Percentiles rank a stretch among this genome's conserved stretches.
Evolutionary conservation across 805 yeast genomes (phyloP).

Genomic region (Yamadazyma kitorensis): DNA sequence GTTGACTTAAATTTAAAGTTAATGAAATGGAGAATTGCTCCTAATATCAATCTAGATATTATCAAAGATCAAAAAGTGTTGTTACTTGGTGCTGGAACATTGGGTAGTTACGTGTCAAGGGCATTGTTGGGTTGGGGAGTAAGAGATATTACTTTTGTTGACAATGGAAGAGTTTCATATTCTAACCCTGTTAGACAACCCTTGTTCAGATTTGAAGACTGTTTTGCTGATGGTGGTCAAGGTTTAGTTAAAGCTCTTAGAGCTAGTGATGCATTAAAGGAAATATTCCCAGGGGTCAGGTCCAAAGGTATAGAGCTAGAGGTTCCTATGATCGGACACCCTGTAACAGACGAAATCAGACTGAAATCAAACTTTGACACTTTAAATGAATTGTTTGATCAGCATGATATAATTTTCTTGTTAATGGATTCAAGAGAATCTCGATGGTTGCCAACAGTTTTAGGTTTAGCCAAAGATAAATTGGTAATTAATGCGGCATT

Average conservation of each 20-base stretch:
- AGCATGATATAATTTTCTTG: conserved; percentile 75
- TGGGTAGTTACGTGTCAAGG: conserved; percentile 89
- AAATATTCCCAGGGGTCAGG: conserved; percentile 75
- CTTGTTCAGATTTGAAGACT: conserved; percentile 76
- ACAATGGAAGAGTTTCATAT: conserved; percentile 82
- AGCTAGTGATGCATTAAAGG: conserved; percentile 72
- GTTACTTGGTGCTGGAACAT: conserved; percentile 92
- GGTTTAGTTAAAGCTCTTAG: conserved; percentile 73
- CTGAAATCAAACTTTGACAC: conserved; percentile 50
- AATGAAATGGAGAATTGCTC: conserved; percentile 97
- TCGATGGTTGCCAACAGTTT: conserved; percentile 94
- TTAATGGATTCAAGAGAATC: conserved; percentile 94
- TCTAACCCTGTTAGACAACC: conserved; percentile 97
- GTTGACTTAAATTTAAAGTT: conserved; percentile 85
- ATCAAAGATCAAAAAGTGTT: conserved; percentile 62
- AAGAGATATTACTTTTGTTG: conserved; percentile 79
- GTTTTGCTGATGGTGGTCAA: conserved; percentile 53
- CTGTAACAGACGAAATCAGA: conserved; percentile 53
- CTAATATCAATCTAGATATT: conserved; percentile 67
- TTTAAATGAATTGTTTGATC: conserved; percentile 51
- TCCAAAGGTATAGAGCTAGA: conserved; percentile 63
- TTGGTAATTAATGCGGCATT: conserved; percentile 87
- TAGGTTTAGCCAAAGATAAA: conserved; percentile 66
- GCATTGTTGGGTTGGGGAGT: conserved; percentile 95
- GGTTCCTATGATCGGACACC: conserved; percentile 97